phyloP scores from a whole-genome alignment of 371 early-diverging fungal genomes.

The Ordospora pajunii region DNA sequence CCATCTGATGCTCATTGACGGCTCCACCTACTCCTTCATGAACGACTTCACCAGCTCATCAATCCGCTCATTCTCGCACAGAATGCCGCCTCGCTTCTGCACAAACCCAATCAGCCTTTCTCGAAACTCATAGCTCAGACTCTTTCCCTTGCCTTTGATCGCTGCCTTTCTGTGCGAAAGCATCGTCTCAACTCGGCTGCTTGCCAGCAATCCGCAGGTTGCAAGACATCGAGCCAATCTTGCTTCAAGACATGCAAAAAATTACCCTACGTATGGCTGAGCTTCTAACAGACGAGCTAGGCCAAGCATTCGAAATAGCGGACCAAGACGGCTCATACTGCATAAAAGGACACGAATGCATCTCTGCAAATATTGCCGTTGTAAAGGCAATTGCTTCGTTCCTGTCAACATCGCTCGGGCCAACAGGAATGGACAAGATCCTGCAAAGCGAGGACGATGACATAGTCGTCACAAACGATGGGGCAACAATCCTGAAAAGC shows the following conservation, averaged over 20 bases:
- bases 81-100: background rate
- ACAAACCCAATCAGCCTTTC: conserved; percentile 36
- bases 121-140: background rate
- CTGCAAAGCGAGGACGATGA: conserved; percentile 95
- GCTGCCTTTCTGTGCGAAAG: conserved; percentile 1
- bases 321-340: conserved; percentile 14
- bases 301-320: conserved; percentile 40
- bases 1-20: too few species aligned
- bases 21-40: too few species aligned
- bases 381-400: conserved; percentile 88
- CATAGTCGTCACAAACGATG: conserved; percentile 97
- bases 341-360: conserved; percentile 21
- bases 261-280: conserved; percentile 21
- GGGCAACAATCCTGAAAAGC: conserved; percentile 95
- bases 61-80: conserved; percentile 33
- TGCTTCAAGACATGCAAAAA: conserved; percentile 6
- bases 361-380: conserved; percentile 75
- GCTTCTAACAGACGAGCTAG: conserved; percentile 46
- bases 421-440: conserved; percentile 94
- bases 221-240: too few species aligned
- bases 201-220: background rate
- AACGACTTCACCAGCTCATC: conserved; percentile 30
- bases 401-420: conserved; percentile 93
- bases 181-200: background rate
- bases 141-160: conserved; percentile 1